Evolutionary conservation across 192 early-diverging fungal species (phyloP).

Genomic region (Piromyces sp.): DNA sequence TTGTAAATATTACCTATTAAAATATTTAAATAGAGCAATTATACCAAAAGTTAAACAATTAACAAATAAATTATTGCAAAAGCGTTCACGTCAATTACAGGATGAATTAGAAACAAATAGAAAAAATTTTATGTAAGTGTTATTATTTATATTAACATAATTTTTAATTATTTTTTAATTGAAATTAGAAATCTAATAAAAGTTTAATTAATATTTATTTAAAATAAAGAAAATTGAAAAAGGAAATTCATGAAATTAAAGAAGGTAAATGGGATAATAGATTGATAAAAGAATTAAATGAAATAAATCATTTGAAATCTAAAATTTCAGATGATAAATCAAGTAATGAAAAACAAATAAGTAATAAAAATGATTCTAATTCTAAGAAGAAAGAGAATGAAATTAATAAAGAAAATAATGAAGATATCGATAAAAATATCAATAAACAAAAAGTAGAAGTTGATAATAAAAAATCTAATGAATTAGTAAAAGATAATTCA

Average conservation of each 20-base stretch:
- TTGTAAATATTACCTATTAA: background rate
- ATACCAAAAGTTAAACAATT: background rate
- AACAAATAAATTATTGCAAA: background rate
- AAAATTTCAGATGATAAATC: too few relatives aligned
- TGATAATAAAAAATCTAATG: too few relatives aligned
- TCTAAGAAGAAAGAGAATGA: too few relatives aligned
- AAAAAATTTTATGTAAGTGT: background rate
- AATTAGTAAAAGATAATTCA: too few relatives aligned
- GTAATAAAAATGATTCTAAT: too few relatives aligned
- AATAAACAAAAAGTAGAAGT: too few relatives aligned
- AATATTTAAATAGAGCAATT: background rate
- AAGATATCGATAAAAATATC: too few relatives aligned
- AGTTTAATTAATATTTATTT: background rate
- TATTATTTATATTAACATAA: too few relatives aligned
- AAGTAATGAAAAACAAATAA: background rate
- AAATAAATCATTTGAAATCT: background rate
- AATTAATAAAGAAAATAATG: too few relatives aligned
- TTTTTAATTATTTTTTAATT: too few relatives aligned
- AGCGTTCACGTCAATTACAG: background rate
- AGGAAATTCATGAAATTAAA: background rate
- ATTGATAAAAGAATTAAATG: background rate
- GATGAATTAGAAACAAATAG: background rate
- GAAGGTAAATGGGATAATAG: background rate
- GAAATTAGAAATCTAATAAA: too few relatives aligned
- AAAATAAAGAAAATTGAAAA: background rate